A percentile compares a stretch with the other conserved stretches of the same genome.
These are phyloP conservation scores for Colletotrichum sp. DNA, from an alignment of 2,329 filamentous ascomycete genomes.

Conservation along the genomic window DNA sequence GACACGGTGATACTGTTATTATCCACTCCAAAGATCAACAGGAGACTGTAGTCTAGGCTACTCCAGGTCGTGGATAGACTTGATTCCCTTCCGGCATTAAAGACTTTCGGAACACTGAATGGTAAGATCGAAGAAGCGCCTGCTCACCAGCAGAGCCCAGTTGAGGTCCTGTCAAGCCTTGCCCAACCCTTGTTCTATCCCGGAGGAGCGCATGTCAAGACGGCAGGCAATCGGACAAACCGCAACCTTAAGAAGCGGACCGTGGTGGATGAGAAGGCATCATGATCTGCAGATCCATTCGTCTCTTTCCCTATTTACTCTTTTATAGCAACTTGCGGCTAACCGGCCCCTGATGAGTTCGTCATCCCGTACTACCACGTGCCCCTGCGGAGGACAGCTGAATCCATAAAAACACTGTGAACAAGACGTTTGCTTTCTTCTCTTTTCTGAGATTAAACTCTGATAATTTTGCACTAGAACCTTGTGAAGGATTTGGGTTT, in stretches of 20 bases:
- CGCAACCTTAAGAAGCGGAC: neutral
- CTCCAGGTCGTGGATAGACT: neutral
- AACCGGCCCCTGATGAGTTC: neutral
- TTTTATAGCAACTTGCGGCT: neutral
- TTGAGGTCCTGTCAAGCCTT: neutral
- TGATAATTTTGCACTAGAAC: fast-evolving
- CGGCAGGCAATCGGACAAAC: neutral
- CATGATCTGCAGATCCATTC: neutral
- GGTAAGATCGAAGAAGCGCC: fast-evolving
- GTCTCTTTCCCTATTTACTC: neutral
- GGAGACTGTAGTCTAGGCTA: neutral
- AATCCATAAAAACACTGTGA: fast-evolving
- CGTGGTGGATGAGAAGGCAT: neutral
- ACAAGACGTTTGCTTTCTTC: neutral
- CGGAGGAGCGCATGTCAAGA: neutral
- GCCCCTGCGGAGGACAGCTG: fast-evolving
- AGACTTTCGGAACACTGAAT: neutral
- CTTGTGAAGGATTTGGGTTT: neutral
- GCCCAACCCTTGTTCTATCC: neutral
- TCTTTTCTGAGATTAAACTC: neutral
- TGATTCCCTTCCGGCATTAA: neutral
- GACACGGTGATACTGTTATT: fast-evolving
- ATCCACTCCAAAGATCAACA: neutral
- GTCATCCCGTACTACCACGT: neutral
- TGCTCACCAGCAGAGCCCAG: neutral